These are phyloP conservation scores for Choanephora cucurbitarum DNA, from an alignment of 371 early-diverging fungal species.

Conservation along the genomic window DNA sequence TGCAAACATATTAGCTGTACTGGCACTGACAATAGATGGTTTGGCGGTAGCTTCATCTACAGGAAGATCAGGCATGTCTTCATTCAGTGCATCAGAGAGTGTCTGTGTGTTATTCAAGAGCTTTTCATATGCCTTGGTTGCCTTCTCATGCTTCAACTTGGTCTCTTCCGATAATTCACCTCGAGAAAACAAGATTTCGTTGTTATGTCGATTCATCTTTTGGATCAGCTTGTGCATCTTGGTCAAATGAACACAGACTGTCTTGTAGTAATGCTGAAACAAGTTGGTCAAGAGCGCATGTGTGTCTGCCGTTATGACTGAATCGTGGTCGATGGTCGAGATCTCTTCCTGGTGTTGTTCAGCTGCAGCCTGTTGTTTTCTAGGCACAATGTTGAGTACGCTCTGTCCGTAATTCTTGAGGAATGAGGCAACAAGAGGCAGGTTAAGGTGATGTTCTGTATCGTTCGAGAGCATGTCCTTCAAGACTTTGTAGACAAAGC, in stretches of 20 bases:
- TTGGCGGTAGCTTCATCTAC: slow-evolving; percentile 60
- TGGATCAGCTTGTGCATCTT: slow-evolving; percentile 77
- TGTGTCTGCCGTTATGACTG: slow-evolving; percentile 51
- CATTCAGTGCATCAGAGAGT: slow-evolving; percentile 63
- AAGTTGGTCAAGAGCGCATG: slow-evolving; percentile 59
- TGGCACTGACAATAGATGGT: slow-evolving; percentile 53
- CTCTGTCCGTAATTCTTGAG: slow-evolving; percentile 68
- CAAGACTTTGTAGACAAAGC: slow-evolving; percentile 41
- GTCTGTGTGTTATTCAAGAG: slow-evolving; percentile 60
- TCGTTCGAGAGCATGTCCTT: slow-evolving; percentile 49
- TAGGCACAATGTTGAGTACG: slow-evolving; percentile 53
- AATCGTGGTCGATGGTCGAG: slow-evolving; percentile 9
- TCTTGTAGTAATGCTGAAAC: slow-evolving; percentile 69
- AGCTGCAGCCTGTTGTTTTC: slow-evolving; percentile 53
- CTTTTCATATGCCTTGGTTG: slow-evolving; percentile 73
- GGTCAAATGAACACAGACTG: slow-evolving; percentile 64
- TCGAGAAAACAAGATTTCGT: slow-evolving; percentile 78
- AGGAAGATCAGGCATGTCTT: slow-evolving; percentile 77
- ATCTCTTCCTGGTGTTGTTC: slow-evolving; percentile 45
- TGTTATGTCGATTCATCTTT: slow-evolving; percentile 75
- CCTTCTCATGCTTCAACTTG: slow-evolving; percentile 77
- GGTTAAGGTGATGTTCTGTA: slow-evolving; percentile 63
- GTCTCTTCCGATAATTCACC: slow-evolving; percentile 85
- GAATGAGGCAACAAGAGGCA: slow-evolving; percentile 78
- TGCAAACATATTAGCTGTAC: slow-evolving; percentile 31